Base-by-base conservation (phyloP, 148 eudicot species). In the Spergularia marina region DNA sequence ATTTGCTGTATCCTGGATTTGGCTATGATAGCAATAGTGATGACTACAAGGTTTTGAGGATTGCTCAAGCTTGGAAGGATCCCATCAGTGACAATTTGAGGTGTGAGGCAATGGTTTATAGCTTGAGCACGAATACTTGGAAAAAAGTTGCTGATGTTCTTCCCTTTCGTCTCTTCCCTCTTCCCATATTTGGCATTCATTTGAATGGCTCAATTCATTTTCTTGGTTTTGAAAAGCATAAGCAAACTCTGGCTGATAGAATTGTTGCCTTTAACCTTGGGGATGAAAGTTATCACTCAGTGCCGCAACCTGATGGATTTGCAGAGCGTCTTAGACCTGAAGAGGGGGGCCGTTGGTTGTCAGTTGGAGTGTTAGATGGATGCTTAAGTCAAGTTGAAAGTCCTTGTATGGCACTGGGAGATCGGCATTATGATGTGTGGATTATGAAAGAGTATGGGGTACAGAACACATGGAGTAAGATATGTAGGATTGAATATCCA, bases 371-470 rank as follows among this genome's bases (percentile, higher is more conserved):
- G 16, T 63, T 63, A 30, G 67, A 63, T 63, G 67, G 67, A 63
- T 63, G 67, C 44, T 63, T 63, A 17, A 63, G 67, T 63, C 67
- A 10, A 15, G 67, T 63, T 8, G 17, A 63, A 25, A 30, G 30
- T 63, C 34, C 30, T 63, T 63, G 41, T 63, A 30, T 30, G 36
- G 36, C 36, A 30, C 13, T 14, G 1, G 67, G 30, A 25, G 67
- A 63, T 63, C 67, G 30, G 41, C 67, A 63, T 63, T 63, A 63
- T 30, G 44, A 9, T 63, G 44, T 63, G 40, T 63, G 67, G 67
- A 63, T 63, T 63, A 63, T 63, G 67, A 63, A 34, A 63, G 47
- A 63, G 44, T 63, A 63, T 63, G 67, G 67, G 8, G 67, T 63
- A 34, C 41, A 30, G 34, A 34, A 63, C 17, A 25, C 67, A 13